phyloP scores from a whole-genome alignment of 176 grass and related monocot species.

The Panicum miliaceum region DNA sequence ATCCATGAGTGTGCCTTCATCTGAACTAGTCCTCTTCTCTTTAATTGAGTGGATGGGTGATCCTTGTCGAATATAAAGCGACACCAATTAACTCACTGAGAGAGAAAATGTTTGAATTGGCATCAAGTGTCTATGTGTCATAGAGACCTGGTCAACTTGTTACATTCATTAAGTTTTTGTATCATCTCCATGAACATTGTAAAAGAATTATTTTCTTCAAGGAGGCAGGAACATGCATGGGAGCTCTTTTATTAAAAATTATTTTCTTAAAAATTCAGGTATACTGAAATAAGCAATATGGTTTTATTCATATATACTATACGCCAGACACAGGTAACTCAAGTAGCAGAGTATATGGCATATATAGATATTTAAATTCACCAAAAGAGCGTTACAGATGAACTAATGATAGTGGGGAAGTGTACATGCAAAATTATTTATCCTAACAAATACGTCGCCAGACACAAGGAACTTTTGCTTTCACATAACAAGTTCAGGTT shows the following conservation, averaged over 20 bases:
- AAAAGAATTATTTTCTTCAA: too few relatives aligned
- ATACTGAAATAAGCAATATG: neutral
- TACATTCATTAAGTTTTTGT: too few relatives aligned
- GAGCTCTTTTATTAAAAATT: too few relatives aligned
- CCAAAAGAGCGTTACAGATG: neutral
- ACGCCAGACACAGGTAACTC: neutral
- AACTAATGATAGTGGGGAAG: neutral
- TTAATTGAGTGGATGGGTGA: neutral
- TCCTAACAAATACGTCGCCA: too few relatives aligned
- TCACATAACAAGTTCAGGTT: neutral
- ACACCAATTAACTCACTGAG: neutral
- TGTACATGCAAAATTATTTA: neutral
- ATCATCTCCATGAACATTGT: neutral
- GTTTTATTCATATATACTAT: neutral
- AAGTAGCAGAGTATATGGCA: too few relatives aligned
- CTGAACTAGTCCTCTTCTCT: neutral
- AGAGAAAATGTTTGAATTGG: slow-evolving; percentile 7
- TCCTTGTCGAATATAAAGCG: neutral
- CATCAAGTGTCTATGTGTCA: neutral
- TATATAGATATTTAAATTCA: neutral
- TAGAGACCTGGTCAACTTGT: neutral
- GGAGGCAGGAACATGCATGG: too few relatives aligned
- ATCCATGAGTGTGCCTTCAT: slow-evolving; percentile 5
- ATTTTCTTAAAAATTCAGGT: neutral
- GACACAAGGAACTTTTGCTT: neutral